phyloP scores from a whole-genome alignment of 1,284 basidiomycete genomes.

The Ustilago trichophora region DNA sequence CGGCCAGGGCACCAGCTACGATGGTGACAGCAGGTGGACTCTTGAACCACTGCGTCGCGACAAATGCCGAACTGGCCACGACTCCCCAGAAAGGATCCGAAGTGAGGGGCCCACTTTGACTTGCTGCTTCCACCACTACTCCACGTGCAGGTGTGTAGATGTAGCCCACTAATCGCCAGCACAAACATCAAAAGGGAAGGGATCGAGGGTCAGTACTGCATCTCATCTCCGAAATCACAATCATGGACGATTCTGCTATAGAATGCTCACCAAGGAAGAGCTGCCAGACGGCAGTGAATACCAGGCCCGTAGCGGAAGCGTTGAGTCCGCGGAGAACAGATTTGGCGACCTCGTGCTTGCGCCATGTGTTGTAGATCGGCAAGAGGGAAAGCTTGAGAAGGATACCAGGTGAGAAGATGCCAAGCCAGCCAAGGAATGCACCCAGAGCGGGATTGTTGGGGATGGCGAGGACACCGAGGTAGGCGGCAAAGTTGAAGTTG shows the following conservation, averaged over 20 bases:
- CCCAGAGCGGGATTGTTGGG: constrained; percentile 67
- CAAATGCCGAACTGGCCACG: constrained; percentile 61
- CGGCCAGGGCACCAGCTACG: constrained; percentile 66
- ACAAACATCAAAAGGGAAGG: no score
- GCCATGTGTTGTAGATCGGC: constrained; percentile 70
- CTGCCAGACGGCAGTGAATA: constrained; percentile 72
- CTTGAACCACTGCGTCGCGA: constrained; percentile 63
- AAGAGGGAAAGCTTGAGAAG: constrained; percentile 71
- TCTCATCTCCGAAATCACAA: no score
- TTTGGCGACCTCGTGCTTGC: constrained; percentile 68
- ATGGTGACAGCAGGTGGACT: constrained; percentile 67
- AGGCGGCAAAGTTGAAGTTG: constrained; percentile 74
- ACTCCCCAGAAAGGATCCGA: constrained; percentile 70
- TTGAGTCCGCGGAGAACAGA: constrained; percentile 71
- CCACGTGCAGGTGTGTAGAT: constrained; percentile 63
- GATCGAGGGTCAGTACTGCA: no score
- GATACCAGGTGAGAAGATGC: constrained; percentile 68
- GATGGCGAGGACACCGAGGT: constrained; percentile 71
- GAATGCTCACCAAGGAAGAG: constrained; percentile 68
- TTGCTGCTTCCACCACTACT: constrained; percentile 21
- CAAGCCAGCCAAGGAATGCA: constrained; percentile 69
- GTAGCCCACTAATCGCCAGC: constrained; percentile 57
- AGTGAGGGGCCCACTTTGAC: constrained; percentile 66
- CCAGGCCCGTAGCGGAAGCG: constrained; percentile 72
- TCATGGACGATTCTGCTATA: no score